Conservation (phyloP, 2,329 filamentous ascomycete genomes). For the Stachybotrys chartarum region DNA sequence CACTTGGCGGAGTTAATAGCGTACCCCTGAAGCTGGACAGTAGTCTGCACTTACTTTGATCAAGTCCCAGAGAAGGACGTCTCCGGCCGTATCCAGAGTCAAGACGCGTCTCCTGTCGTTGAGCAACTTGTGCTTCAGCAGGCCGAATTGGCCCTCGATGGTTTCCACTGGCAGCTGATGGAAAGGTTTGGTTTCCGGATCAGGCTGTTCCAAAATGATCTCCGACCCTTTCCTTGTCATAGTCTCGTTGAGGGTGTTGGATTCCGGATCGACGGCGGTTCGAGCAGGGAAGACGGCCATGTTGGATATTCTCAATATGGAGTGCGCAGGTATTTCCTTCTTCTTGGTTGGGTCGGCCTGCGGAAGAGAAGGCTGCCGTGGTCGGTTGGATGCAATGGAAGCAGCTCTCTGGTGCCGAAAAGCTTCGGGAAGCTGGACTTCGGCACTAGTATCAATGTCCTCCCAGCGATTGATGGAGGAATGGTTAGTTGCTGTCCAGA, state of each 20-base stretch:
- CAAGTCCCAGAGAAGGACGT: slow-evolving; percentile 92
- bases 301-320: slow-evolving; percentile 76
- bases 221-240: slow-evolving; percentile 32
- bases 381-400: slow-evolving; percentile 33
- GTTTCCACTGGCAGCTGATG: slow-evolving; percentile 67
- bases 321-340: slow-evolving; percentile 67
- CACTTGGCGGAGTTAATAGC: slow-evolving; percentile 45
- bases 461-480: slow-evolving; percentile 91
- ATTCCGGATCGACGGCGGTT: slow-evolving; percentile 46
- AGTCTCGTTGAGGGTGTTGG: slow-evolving; percentile 39
- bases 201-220: slow-evolving; percentile 17
- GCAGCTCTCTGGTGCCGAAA: slow-evolving; percentile 41
- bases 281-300: slow-evolving; percentile 67
- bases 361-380: slow-evolving; percentile 23
- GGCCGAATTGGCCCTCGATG: slow-evolving; percentile 89
- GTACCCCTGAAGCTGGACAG: not conserved
- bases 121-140: slow-evolving; percentile 87
- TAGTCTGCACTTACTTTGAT: slow-evolving; percentile 54
- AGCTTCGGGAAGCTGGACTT: slow-evolving; percentile 57
- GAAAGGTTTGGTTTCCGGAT: slow-evolving; percentile 47
- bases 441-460: slow-evolving; percentile 72
- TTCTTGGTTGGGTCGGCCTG: slow-evolving; percentile 29
- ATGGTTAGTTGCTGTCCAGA: slow-evolving; percentile 86
- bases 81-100: slow-evolving; percentile 89
- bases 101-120: slow-evolving; percentile 86